Conservation (phyloP, 2,329 filamentous ascomycete genomes). For the Neofusicoccum parvum region DNA sequence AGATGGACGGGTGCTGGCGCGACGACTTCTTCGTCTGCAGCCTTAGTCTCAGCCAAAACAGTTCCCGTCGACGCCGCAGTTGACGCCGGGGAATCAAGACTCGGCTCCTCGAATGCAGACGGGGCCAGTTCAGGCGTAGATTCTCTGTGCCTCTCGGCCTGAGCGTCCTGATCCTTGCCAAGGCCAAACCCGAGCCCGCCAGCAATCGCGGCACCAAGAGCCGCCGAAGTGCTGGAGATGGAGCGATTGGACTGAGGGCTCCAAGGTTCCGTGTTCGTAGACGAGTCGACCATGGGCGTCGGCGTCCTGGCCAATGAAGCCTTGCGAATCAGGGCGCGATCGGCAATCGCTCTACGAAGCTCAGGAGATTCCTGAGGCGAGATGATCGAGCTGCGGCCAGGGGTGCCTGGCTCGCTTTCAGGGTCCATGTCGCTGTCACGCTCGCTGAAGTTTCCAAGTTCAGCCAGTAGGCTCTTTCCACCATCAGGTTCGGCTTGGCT, state of each 20-base stretch:
- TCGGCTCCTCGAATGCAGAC: conserved; percentile 17
- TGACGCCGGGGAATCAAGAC: conserved; percentile 5
- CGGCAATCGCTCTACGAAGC: conserved; percentile 11
- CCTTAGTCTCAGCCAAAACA: conserved; percentile 21
- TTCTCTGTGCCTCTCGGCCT: not conserved
- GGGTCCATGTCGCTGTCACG: conserved; percentile 66
- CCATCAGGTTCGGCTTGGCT: conserved; percentile 50
- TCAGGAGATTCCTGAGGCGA: conserved; percentile 19
- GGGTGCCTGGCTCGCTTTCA: conserved; percentile 33
- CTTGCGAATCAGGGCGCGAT: conserved; percentile 18
- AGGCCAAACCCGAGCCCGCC: conserved; percentile 31
- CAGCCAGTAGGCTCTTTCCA: conserved; percentile 84
- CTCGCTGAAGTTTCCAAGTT: conserved; percentile 78
- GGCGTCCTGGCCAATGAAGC: conserved; percentile 29
- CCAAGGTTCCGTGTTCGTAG: conserved; percentile 65
- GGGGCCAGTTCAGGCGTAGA: conserved; percentile 17
- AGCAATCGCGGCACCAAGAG: conserved; percentile 25
- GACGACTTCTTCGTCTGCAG: not conserved
- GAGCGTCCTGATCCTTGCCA: conserved; percentile 15
- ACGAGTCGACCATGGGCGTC: conserved; percentile 59
- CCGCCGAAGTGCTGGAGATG: conserved; percentile 28
- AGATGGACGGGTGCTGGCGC: not conserved
- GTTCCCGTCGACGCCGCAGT: conserved; percentile 21
- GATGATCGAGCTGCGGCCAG: conserved; percentile 11
- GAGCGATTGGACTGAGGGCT: conserved; percentile 38